Evolutionary conservation across 2,329 filamentous ascomycete genomes (phyloP).

Genomic region (Plenodomus tracheiphilus): DNA sequence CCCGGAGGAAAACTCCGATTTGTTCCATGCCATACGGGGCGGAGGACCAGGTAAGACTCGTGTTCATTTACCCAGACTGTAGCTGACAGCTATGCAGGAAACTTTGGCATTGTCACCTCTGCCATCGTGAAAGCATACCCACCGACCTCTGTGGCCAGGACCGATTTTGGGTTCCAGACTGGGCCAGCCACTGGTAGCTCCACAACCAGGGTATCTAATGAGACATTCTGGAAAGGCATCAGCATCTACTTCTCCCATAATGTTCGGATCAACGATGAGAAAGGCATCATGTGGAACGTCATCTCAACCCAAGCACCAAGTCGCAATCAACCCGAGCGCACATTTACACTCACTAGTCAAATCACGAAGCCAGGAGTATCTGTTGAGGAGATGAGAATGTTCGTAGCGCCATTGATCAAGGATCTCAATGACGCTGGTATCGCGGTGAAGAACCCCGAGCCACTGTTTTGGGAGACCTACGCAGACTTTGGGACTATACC

Average conservation of each 20-base stretch:
- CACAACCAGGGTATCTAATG: slow-evolving; percentile 12
- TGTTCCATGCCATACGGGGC: slow-evolving; percentile 36
- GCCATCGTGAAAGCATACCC: slow-evolving; percentile 33
- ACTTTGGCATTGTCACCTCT: slow-evolving; percentile 35
- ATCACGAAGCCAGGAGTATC: slow-evolving; percentile 24
- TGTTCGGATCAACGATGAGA: slow-evolving; percentile 25
- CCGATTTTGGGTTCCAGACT: slow-evolving; percentile 33
- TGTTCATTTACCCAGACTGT: neutral
- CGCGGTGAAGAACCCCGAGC: slow-evolving; percentile 16
- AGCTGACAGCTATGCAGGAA: slow-evolving; percentile 14
- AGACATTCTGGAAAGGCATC: slow-evolving; percentile 34
- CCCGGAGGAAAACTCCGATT: slow-evolving; percentile 24
- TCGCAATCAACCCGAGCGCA: slow-evolving; percentile 5
- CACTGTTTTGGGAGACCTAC: slow-evolving; percentile 22
- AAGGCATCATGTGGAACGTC: slow-evolving; percentile 30
- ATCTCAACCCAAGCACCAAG: slow-evolving; percentile 16
- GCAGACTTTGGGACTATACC: slow-evolving; percentile 19
- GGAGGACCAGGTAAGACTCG: slow-evolving; percentile 29
- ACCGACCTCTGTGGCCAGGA: slow-evolving; percentile 23
- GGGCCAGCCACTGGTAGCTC: slow-evolving; percentile 22
- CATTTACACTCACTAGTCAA: slow-evolving; percentile 19
- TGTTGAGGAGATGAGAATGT: slow-evolving; percentile 14
- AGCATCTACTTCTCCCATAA: slow-evolving; percentile 26
- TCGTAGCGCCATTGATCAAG: slow-evolving; percentile 24
- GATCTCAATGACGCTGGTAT: slow-evolving; percentile 23